Conservation (phyloP, 805 yeast genomes). For the Priceomyces castillae region DNA sequence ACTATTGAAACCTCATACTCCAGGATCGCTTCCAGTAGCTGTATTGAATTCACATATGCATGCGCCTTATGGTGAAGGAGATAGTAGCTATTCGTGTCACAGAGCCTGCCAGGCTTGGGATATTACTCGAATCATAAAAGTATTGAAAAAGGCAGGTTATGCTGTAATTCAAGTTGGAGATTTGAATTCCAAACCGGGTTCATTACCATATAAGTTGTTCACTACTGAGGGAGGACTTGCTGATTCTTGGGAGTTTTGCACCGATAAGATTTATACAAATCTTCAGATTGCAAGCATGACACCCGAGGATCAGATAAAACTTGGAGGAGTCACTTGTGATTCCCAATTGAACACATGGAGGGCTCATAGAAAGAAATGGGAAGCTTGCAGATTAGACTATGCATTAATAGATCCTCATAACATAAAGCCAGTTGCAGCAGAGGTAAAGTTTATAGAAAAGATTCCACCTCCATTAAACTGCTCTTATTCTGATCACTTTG, state of each 20-base stretch:
- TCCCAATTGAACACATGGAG: constrained; percentile 88
- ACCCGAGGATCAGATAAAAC: constrained; percentile 53
- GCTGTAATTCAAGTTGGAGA: constrained; percentile 91
- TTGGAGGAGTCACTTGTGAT: constrained; percentile 90
- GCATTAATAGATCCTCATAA: constrained; percentile 66
- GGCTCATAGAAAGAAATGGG: constrained; percentile 46
- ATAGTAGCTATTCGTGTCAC: constrained; percentile 86
- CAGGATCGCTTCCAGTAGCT: constrained; percentile 59
- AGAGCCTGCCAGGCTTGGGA: constrained; percentile 98
- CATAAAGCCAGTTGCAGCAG: constrained; percentile 56
- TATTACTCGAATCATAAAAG: constrained; percentile 61
- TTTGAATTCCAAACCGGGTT: constrained; percentile 83
- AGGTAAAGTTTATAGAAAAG: constrained; percentile 70
- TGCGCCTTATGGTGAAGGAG: constrained; percentile 86
- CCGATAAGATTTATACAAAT: constrained; percentile 17
- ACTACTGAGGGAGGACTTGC: constrained; percentile 63
- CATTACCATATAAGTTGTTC: constrained; percentile 74
- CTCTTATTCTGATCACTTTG: constrained; percentile 92
- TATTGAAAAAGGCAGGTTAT: constrained; percentile 70
- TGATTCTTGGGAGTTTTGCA: constrained; percentile 79
- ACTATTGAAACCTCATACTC: constrained; percentile 47
- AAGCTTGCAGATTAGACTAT: constrained; percentile 89
- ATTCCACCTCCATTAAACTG: constrained; percentile 53
- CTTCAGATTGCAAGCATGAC: constrained; percentile 24
- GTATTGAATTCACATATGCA: constrained; percentile 93